These are phyloP conservation scores for Wallacemonas sp. DNA, from an alignment of 208 protist genomes.

Conservation along the genomic window DNA sequence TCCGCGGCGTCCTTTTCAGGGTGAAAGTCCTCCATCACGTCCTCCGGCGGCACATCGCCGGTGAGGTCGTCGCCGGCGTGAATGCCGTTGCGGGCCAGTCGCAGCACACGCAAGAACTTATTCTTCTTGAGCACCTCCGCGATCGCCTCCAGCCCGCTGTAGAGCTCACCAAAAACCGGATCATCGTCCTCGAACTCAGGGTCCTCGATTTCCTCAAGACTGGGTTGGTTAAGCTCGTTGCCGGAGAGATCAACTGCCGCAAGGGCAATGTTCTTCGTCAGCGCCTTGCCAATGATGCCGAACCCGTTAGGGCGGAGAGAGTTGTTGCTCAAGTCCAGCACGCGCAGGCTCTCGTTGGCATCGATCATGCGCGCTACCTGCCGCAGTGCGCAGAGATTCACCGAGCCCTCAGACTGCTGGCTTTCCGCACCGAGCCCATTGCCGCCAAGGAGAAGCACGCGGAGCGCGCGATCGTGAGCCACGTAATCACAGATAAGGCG, in stretches of 20 bases:
- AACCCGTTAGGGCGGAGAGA: conserved; percentile 67
- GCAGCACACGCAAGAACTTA: conserved; percentile 83
- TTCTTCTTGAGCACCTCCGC: conserved; percentile 90
- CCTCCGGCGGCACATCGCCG: conserved; percentile 33
- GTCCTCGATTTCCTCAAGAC: conserved; percentile 66
- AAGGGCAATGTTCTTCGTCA: conserved; percentile 83
- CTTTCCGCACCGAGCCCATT: conserved; percentile 34
- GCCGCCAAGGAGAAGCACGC: conserved; percentile 41
- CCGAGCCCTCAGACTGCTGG: conserved; percentile 25
- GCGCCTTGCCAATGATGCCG: conserved; percentile 81
- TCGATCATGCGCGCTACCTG: conserved; percentile 64
- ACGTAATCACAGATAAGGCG: conserved; percentile 60
- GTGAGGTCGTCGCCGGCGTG: conserved; percentile 75
- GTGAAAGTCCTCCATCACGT: conserved; percentile 31
- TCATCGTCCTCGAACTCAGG: conserved; percentile 71
- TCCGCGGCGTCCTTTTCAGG: conserved; percentile 40
- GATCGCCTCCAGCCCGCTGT: conserved; percentile 75
- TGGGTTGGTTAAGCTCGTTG: conserved; percentile 48
- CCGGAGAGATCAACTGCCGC: conserved; percentile 64
- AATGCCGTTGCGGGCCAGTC: conserved; percentile 72
- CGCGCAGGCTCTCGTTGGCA: conserved; percentile 70
- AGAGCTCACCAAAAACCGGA: conserved; percentile 77
- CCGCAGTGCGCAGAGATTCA: conserved; percentile 44
- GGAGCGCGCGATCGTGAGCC: conserved; percentile 32
- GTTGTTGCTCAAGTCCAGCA: conserved; percentile 82